Evolutionary conservation across 345 rosid species (phyloP).

Genomic region (Nephelium lappaceum): DNA sequence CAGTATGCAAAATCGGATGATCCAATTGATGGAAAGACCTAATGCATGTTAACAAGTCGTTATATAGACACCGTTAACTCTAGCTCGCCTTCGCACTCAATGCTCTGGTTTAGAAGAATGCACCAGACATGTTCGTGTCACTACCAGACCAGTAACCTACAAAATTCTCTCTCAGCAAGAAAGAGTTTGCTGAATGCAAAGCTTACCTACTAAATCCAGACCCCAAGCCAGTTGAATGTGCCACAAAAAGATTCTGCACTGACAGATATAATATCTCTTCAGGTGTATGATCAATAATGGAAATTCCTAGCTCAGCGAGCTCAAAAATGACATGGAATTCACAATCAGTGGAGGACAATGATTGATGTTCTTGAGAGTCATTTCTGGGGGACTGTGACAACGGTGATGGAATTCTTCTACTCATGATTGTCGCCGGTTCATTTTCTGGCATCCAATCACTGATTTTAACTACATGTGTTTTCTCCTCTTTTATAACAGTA

Average conservation of each 20-base stretch:
- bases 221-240: conserved; percentile 91
- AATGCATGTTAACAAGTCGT: neutral
- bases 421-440: conserved; percentile 51
- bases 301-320: conserved; percentile 92
- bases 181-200: conserved; percentile 18
- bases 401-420: conserved; percentile 39
- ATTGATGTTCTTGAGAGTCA: conserved; percentile 46
- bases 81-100: neutral
- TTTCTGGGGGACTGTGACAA: conserved; percentile 47
- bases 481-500: conserved; percentile 81
- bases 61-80: neutral
- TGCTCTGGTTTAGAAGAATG: conserved; percentile 1
- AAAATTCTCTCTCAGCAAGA: neutral
- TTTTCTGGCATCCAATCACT: conserved; percentile 96
- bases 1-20: neutral
- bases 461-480: conserved; percentile 69
- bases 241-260: conserved; percentile 75
- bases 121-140: neutral
- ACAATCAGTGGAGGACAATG: conserved; percentile 43
- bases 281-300: conserved; percentile 91
- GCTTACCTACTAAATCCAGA: conserved; percentile 86
- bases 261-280: conserved; percentile 92
- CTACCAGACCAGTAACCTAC: neutral
- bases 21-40: neutral
- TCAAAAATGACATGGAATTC: conserved; percentile 92